These are phyloP conservation scores for Quercus aquifolioides DNA, from an alignment of 306 rosid species.

Conservation along the genomic window DNA sequence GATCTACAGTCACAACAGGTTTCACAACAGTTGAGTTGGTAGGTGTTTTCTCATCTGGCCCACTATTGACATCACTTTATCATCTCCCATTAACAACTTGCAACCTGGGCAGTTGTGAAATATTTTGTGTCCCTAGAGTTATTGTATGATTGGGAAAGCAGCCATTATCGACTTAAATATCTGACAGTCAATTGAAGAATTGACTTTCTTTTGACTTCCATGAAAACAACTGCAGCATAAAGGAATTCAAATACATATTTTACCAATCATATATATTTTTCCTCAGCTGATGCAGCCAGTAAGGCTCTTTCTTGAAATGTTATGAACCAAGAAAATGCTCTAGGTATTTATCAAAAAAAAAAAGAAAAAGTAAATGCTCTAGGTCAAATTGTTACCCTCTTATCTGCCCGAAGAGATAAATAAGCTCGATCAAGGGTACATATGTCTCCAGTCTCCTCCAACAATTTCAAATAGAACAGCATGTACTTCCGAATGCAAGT, in stretches of 20 bases:
- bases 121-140: no score
- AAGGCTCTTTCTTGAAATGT: constrained; percentile 3
- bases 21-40: no score
- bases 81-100: no score
- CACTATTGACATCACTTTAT: no score
- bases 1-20: not conserved
- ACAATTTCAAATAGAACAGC: constrained; percentile 76
- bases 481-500: constrained; percentile 93
- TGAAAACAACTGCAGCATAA: constrained; percentile 15
- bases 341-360: not conserved
- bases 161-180: constrained; percentile 6
- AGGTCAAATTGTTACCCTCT: constrained; percentile 60
- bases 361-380: not conserved
- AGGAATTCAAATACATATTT: constrained; percentile 8
- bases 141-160: not conserved
- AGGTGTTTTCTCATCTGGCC: no score
- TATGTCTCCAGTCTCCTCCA: constrained; percentile 94
- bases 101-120: no score
- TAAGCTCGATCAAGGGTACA: constrained; percentile 94
- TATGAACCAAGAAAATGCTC: not conserved
- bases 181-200: not conserved
- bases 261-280: not conserved
- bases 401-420: constrained; percentile 84
- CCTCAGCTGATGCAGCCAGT: constrained; percentile 21
- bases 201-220: not conserved